Base-by-base conservation (phyloP, 1,284 basidiomycete species). In the Hemileia vastatrix region DNA sequence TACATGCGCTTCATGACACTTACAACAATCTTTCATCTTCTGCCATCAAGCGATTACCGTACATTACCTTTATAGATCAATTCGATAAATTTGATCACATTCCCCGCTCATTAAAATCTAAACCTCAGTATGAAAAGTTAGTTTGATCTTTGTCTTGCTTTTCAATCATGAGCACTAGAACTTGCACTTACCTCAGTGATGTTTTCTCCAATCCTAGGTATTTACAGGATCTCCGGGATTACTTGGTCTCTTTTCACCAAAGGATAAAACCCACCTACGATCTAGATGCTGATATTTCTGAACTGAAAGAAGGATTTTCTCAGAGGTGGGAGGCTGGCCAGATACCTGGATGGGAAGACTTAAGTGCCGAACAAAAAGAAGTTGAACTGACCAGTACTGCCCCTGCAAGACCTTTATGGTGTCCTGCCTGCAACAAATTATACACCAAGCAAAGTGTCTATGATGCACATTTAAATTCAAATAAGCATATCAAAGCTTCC, bases 401-500 rank as follows among this genome's bases (percentile, higher is more conserved):
- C 8, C 77, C 72, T 6, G 79, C 80, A 24, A n/a, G n/a, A n/a
- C 90, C 90, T 1, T 90, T 97, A 63, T 98, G 94, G 94, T 98
- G 95, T 80, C 81, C 86, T 52, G 89, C 91, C 58, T 98, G 92
- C 91, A 78, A 92, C 76, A 92, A 93, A 73, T 81, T 82, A 66
- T 98, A 97, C 76, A 84, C 93, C 11, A 99, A 97, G 76, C 90
- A 96, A 76, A 96, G 94, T 0, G 95, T 98, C 3, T 98, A 93
- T 77, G 90, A 96, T 71, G 93, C 91, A 3, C 95, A 98, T 75
- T 78, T 98, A 53, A 89, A 84, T 6, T 94, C 91, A 31, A 92
- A 90, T 77, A 96, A 92, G 76, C 95, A 98, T 76, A 79, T 89
- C 73, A 98, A 97, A 77, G 88, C 90, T 9, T 81, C 83, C 9